phyloP scores from a whole-genome alignment of 2,329 filamentous ascomycete genomes.

The Fusarium siculi region DNA sequence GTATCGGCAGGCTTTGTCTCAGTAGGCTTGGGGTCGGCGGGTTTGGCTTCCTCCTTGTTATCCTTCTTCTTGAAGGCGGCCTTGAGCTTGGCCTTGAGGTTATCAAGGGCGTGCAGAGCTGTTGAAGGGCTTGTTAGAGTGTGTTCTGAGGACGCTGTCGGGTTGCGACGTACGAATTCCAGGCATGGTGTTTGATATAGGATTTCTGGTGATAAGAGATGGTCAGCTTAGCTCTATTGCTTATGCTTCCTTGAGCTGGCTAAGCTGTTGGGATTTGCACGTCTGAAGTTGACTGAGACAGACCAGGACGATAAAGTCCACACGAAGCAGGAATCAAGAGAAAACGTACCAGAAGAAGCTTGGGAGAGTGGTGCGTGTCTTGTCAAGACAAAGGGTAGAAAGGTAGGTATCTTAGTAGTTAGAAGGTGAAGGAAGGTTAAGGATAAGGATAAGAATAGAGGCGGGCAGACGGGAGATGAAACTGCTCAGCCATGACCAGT shows the following conservation, averaged over 20 bases:
- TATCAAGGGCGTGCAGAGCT: constrained; percentile 64
- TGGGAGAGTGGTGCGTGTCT: background rate
- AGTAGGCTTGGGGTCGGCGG: constrained; percentile 36
- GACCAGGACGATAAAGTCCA: background rate
- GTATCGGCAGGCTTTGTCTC: constrained; percentile 31
- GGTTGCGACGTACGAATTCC: constrained; percentile 61
- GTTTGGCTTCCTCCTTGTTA: constrained; percentile 48
- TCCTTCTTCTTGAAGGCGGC: constrained; percentile 62
- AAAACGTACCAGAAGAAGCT: constrained; percentile 21
- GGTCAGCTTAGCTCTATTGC: constrained; percentile 23
- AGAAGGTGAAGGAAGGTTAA: constrained; percentile 5
- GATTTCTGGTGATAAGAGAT: constrained; percentile 4
- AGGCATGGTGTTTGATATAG: constrained; percentile 55
- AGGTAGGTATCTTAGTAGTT: background rate
- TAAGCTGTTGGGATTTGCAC: background rate
- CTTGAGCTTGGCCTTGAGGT: constrained; percentile 67
- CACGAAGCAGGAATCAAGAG: background rate
- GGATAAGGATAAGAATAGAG: constrained; percentile 14
- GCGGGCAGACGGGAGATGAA: constrained; percentile 26
- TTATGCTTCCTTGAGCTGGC: background rate
- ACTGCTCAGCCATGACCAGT: constrained; percentile 20
- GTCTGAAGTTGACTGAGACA: background rate
- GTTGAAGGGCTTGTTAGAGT: constrained; percentile 39
- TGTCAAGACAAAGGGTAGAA: constrained; percentile 2
- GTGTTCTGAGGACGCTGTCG: background rate